Percentiles rank a stretch among this genome's conserved stretches.
Evolutionary conservation across 73 alveolate species (phyloP).

Genomic region (Effrenium voratum): DNA sequence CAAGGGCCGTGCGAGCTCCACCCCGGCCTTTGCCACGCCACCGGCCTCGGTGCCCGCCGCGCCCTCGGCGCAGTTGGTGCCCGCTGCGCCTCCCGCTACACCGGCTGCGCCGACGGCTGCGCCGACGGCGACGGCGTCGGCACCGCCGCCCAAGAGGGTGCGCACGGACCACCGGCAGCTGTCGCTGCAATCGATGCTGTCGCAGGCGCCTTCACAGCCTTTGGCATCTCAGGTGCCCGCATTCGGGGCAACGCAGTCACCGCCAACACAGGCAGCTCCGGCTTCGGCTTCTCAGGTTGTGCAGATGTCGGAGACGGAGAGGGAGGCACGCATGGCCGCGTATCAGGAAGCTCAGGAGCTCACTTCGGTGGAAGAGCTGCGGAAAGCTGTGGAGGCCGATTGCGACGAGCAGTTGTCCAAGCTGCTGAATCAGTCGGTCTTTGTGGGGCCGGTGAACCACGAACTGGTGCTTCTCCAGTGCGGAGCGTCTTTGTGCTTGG

Average conservation of each 20-base stretch:
- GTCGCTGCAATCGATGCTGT: conserved; percentile 35
- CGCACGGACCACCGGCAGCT: conserved; percentile 91
- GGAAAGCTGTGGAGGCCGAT: background rate
- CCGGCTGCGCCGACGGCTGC: background rate
- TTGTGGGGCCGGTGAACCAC: conserved; percentile 40
- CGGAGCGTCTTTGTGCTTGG: conserved; percentile 47
- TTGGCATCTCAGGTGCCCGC: background rate
- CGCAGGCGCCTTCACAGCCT: conserved; percentile 15
- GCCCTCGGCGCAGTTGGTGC: background rate
- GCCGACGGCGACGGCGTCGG: background rate
- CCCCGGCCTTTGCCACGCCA: background rate
- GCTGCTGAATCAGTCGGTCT: conserved; percentile 30
- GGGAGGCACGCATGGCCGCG: conserved; percentile 12
- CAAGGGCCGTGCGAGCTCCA: background rate
- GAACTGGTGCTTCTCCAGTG: conserved; percentile 61
- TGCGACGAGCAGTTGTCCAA: conserved; percentile 16
- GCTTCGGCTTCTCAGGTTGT: background rate
- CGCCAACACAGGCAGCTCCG: background rate
- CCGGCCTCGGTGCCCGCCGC: background rate
- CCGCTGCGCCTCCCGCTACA: background rate
- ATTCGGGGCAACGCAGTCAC: background rate
- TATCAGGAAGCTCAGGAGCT: conserved; percentile 67
- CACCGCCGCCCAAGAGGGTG: conserved; percentile 19
- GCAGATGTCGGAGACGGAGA: background rate
- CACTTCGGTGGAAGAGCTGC: conserved; percentile 50